These are phyloP conservation scores for Lodderomyces theae DNA, from an alignment of 1,139 yeast genomes.

Conservation along the genomic window DNA sequence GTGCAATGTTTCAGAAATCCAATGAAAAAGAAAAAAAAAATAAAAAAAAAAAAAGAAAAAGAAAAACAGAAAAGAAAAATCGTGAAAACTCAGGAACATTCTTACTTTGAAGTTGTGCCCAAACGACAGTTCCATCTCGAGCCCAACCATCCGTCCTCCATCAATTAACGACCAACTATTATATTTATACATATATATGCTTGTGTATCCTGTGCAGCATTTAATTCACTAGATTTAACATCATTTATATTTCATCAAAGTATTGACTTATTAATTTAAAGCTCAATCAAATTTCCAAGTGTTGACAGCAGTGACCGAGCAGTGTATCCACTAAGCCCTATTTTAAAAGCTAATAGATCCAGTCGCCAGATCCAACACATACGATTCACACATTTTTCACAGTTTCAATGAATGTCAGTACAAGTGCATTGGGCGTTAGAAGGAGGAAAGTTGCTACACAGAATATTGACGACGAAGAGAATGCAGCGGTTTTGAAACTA, in stretches of 20 bases:
- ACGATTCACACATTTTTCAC: not conserved
- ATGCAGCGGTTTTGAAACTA: constrained; percentile 78
- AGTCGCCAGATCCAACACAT: too few species aligned
- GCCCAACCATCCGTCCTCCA: not conserved
- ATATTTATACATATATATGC: not conserved
- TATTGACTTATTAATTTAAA: constrained; percentile 7
- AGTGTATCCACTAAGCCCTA: too few species aligned
- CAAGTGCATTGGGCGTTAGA: constrained; percentile 82
- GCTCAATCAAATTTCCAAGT: not conserved
- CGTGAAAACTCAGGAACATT: too few species aligned
- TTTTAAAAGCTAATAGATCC: too few species aligned
- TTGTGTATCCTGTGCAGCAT: not conserved
- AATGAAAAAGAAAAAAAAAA: not conserved
- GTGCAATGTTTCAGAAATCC: constrained; percentile 1
- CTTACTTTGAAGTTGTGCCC: too few species aligned
- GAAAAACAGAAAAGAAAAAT: not conserved
- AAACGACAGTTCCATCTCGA: not conserved
- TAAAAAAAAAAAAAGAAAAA: constrained; percentile 1
- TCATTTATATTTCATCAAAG: not conserved
- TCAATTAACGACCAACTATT: not conserved
- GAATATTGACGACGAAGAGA: constrained; percentile 79
- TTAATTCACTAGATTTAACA: not conserved
- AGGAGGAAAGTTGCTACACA: constrained; percentile 61
- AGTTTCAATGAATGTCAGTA: constrained; percentile 72
- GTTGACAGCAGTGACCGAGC: too few species aligned